These are phyloP conservation scores for Panaeolus papilionaceus DNA, from an alignment of 768 basidiomycete species.

Conservation along the genomic window DNA sequence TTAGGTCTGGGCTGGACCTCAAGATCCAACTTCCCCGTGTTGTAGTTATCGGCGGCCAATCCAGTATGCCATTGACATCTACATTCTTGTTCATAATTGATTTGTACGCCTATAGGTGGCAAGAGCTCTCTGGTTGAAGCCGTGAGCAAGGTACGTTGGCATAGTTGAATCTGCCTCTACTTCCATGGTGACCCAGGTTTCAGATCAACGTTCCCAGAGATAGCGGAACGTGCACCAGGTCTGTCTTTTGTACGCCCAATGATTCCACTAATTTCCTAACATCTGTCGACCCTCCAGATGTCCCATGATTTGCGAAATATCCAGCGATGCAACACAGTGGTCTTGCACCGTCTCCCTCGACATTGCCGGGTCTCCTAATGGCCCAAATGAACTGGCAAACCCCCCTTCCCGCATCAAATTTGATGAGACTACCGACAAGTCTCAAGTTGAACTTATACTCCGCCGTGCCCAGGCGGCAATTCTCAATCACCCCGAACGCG, in stretches of 20 bases:
- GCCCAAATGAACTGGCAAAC: constrained; percentile 18
- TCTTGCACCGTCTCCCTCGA: constrained; percentile 50
- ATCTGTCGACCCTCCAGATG: constrained; percentile 39
- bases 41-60: constrained; percentile 62
- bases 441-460: constrained; percentile 54
- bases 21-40: constrained; percentile 53
- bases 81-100: not conserved
- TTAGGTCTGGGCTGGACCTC: constrained; percentile 10
- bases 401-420: constrained; percentile 36
- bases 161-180: not conserved
- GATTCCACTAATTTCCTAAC: not conserved
- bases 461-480: constrained; percentile 67
- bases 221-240: constrained; percentile 65
- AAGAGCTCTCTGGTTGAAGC: constrained; percentile 66
- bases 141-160: constrained; percentile 51
- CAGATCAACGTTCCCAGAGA: constrained; percentile 67
- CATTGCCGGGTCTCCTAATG: constrained; percentile 25
- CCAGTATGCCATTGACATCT: constrained; percentile 39
- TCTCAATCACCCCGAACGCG: constrained; percentile 44
- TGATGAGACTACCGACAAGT: constrained; percentile 47
- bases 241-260: not conserved
- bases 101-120: constrained; percentile 43
- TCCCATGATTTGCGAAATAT: constrained; percentile 59
- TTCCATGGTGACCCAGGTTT: too few species aligned
- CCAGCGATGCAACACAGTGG: constrained; percentile 45